These are phyloP conservation scores for Sabuloglossum arenarium DNA, from an alignment of 495 filamentous ascomycete genomes.

Conservation along the genomic window DNA sequence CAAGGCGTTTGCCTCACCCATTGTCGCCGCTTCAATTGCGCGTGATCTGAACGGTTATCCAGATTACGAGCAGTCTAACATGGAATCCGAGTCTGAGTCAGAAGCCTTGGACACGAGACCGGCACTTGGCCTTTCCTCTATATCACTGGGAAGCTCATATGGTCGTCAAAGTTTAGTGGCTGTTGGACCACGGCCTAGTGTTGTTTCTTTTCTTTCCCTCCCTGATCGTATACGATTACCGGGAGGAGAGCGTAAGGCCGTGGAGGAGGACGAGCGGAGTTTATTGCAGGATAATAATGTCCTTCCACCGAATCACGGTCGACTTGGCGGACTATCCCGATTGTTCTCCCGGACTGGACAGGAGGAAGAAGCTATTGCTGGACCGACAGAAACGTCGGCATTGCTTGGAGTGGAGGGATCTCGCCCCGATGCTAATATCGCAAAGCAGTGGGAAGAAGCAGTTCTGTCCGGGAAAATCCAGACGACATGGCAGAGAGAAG, in stretches of 20 bases:
- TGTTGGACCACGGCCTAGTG: slow-evolving; percentile 31
- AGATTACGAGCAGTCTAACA: slow-evolving; percentile 21
- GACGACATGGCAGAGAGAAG: slow-evolving; percentile 55
- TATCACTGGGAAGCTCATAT: slow-evolving; percentile 42
- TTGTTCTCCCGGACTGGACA: slow-evolving; percentile 4
- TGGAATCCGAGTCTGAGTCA: slow-evolving; percentile 17
- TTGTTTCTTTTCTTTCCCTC: slow-evolving; percentile 18
- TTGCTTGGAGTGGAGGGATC: slow-evolving; percentile 21
- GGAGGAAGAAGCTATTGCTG: slow-evolving; percentile 16
- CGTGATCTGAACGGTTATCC: slow-evolving; percentile 41
- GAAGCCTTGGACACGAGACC: slow-evolving; percentile 21
- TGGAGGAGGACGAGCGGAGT: slow-evolving; percentile 51
- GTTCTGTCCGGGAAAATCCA: slow-evolving; percentile 50
- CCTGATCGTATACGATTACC: slow-evolving; percentile 31
- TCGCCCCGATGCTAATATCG: slow-evolving; percentile 18
- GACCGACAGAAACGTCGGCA: slow-evolving; percentile 25
- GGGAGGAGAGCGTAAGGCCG: slow-evolving; percentile 34
- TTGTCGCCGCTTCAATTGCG: slow-evolving; percentile 48
- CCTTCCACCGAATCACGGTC: slow-evolving; percentile 37
- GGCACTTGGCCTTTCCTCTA: slow-evolving; percentile 19
- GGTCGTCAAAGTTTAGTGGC: slow-evolving; percentile 44
- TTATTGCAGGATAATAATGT: slow-evolving; percentile 61
- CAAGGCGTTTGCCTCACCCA: no score
- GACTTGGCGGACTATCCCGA: slow-evolving; percentile 6
- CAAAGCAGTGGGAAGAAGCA: slow-evolving; percentile 56